phyloP scores from a whole-genome alignment of 441 rosid genomes.

The Brassica hybrid region DNA sequence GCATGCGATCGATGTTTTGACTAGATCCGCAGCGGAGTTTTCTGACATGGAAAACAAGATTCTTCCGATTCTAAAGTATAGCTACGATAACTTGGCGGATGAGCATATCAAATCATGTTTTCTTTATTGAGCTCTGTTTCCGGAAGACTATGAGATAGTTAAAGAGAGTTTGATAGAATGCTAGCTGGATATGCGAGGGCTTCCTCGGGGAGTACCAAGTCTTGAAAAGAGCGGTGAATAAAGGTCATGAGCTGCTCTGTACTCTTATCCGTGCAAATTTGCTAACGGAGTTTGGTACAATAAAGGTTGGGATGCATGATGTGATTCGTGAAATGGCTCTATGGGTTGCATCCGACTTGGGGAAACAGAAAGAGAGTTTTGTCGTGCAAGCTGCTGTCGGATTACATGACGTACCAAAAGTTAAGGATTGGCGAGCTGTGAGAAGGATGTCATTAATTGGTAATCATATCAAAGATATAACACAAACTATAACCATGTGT shows the following conservation, averaged over 20 bases:
- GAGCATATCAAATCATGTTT: conserved; percentile 3
- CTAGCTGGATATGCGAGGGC: conserved; percentile 15
- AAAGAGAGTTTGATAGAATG: neutral
- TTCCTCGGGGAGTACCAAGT: neutral
- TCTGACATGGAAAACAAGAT: neutral
- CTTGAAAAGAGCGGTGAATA: neutral
- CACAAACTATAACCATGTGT: conserved; percentile 10
- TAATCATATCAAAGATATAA: conserved; percentile 30
- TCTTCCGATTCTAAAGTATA: neutral
- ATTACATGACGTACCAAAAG: neutral
- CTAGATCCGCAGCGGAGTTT: neutral
- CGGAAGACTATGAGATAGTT: neutral
- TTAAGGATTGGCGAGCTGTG: conserved; percentile 12
- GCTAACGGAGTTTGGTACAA: neutral
- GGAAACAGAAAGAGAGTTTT: conserved; percentile 1
- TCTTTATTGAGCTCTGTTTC: conserved; percentile 6
- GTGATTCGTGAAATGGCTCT: conserved; percentile 14
- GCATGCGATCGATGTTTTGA: neutral
- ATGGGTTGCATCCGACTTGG: conserved; percentile 4
- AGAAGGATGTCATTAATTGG: conserved; percentile 39
- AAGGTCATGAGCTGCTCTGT: conserved; percentile 40
- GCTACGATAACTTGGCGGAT: neutral
- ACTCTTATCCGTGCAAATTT: conserved; percentile 40
- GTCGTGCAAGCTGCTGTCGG: neutral
- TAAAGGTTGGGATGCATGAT: neutral